phyloP scores from a whole-genome alignment of 2,329 filamentous ascomycete species.

The Ophiobolus disseminans region DNA sequence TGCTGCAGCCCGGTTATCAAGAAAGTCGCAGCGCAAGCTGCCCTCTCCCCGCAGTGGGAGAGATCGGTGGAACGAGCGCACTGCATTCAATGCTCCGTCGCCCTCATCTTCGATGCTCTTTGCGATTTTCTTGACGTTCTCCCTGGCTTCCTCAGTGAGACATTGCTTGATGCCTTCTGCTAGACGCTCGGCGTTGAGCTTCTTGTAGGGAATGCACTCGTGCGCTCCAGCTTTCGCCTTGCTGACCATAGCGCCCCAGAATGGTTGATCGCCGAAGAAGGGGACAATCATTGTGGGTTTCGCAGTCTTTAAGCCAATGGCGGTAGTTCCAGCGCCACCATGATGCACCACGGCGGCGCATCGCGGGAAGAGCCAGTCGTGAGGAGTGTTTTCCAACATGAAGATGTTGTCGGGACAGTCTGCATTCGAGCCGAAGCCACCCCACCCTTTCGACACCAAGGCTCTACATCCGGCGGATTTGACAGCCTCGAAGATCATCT shows the following conservation, averaged over 20 bases:
- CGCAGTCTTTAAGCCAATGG: slow-evolving; percentile 74
- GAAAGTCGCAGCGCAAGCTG: slow-evolving; percentile 69
- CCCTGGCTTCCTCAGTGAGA: slow-evolving; percentile 65
- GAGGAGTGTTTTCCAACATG: slow-evolving; percentile 76
- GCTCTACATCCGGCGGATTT: slow-evolving; percentile 71
- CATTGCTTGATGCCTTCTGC: slow-evolving; percentile 75
- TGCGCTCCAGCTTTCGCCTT: slow-evolving; percentile 69
- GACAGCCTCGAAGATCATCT: slow-evolving; percentile 75
- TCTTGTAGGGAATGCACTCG: slow-evolving; percentile 71
- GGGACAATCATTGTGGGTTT: slow-evolving; percentile 78
- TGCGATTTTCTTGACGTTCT: slow-evolving; percentile 66
- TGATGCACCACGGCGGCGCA: slow-evolving; percentile 74
- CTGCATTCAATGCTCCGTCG: slow-evolving; percentile 74
- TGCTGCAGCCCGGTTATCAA: slow-evolving; percentile 67
- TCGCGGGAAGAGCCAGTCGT: slow-evolving; percentile 77
- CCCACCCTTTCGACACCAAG: slow-evolving; percentile 78
- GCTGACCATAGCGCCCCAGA: slow-evolving; percentile 76
- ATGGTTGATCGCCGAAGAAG: slow-evolving; percentile 81
- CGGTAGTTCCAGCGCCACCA: slow-evolving; percentile 79
- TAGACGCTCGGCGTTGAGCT: slow-evolving; percentile 67
- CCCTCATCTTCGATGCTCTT: slow-evolving; percentile 66
- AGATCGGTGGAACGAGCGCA: slow-evolving; percentile 69
- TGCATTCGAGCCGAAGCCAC: slow-evolving; percentile 67
- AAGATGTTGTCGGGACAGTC: slow-evolving; percentile 65
- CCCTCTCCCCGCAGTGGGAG: slow-evolving; percentile 56